Percentiles rank a stretch among this genome's conserved stretches.
These are phyloP conservation scores for Anthracocystis panici-leucophaei DNA, from an alignment of 1,284 basidiomycete species.

Conservation along the genomic window DNA sequence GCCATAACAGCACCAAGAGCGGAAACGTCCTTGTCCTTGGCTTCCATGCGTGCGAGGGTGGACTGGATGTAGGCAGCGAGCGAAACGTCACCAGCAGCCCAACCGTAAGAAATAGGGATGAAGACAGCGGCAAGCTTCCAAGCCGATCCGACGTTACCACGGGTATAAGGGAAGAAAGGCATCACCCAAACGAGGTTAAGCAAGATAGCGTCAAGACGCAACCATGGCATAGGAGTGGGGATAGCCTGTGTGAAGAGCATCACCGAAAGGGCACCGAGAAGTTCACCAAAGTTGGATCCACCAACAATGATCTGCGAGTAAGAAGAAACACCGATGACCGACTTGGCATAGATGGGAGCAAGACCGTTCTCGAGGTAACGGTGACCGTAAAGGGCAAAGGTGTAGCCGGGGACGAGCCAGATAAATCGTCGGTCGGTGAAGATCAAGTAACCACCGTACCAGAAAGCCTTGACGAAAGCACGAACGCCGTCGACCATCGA, in stretches of 20 bases:
- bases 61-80: conserved; percentile 71
- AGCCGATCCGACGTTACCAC: conserved; percentile 43
- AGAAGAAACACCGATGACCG: conserved; percentile 66
- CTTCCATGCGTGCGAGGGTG: conserved; percentile 66
- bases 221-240: conserved; percentile 68
- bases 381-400: conserved; percentile 70
- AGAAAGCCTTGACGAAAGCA: conserved; percentile 66
- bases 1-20: conserved; percentile 70
- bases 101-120: conserved; percentile 69
- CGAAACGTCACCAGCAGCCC: conserved; percentile 71
- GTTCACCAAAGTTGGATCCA: conserved; percentile 66
- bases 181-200: conserved; percentile 70
- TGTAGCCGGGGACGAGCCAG: conserved; percentile 69
- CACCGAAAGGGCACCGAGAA: conserved; percentile 69
- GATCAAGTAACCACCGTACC: conserved; percentile 65
- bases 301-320: conserved; percentile 67
- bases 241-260: conserved; percentile 65
- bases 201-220: conserved; percentile 67
- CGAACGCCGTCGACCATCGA: conserved; percentile 56
- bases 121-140: conserved; percentile 67
- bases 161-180: conserved; percentile 63
- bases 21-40: conserved; percentile 67
- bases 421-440: conserved; percentile 66
- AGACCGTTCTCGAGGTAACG: conserved; percentile 70
- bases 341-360: conserved; percentile 69